These are phyloP conservation scores for Beta lomatogona DNA, from an alignment of 179 eudicot genomes.

Conservation along the genomic window DNA sequence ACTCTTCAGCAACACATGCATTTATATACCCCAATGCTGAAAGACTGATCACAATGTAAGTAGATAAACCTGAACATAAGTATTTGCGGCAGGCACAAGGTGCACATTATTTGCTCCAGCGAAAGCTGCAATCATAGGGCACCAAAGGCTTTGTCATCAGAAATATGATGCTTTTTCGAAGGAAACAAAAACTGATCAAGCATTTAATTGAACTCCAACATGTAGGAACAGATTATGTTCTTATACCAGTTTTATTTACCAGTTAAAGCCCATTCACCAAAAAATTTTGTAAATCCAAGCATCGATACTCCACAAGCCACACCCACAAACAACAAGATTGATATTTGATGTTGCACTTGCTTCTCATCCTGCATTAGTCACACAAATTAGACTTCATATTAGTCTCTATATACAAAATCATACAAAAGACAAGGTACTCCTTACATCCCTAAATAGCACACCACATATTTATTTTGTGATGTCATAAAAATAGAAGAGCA, in stretches of 20 bases:
- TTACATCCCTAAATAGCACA: background rate
- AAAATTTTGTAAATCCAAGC: constrained; percentile 63
- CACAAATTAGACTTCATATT: constrained; percentile 3
- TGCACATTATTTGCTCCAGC: constrained; percentile 75
- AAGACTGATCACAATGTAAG: background rate
- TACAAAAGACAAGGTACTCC: background rate
- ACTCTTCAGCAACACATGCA: background rate
- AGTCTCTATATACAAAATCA: constrained; percentile 13
- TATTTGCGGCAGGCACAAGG: constrained; percentile 83
- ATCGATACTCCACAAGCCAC: constrained; percentile 70
- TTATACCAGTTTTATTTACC: constrained; percentile 52
- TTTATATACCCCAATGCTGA: background rate
- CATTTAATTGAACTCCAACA: constrained; percentile 5
- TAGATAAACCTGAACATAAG: constrained; percentile 78
- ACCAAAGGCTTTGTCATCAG: background rate
- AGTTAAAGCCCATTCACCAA: constrained; percentile 71
- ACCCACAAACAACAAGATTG: constrained; percentile 82
- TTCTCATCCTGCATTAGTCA: constrained; percentile 66
- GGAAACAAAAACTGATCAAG: constrained; percentile 5
- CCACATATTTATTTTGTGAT: background rate
- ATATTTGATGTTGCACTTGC: constrained; percentile 94
- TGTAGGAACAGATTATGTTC: background rate
- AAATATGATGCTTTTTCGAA: constrained; percentile 12
- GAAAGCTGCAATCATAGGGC: constrained; percentile 55
- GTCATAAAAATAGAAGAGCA: background rate